Evolutionary conservation across 768 basidiomycete genomes (phyloP).

Genomic region (Russula compacta): DNA sequence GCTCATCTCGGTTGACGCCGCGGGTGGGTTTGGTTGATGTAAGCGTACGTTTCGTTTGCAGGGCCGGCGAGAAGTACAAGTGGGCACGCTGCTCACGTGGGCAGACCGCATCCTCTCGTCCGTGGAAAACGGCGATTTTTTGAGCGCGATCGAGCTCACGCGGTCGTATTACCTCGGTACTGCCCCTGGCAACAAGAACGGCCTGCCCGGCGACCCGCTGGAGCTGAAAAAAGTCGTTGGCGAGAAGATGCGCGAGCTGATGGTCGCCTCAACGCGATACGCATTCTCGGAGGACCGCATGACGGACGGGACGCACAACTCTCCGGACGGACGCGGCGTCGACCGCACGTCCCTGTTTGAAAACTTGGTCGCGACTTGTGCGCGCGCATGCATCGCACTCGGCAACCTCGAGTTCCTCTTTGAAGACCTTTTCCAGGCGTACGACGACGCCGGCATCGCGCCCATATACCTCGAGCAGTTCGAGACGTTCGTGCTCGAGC

Average conservation of each 20-base stretch:
- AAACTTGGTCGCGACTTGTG: constrained; percentile 68
- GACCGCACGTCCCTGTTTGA: constrained; percentile 89
- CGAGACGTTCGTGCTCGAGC: constrained; percentile 72
- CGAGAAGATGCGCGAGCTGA: constrained; percentile 67
- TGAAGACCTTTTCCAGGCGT: constrained; percentile 88
- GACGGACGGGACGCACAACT: constrained; percentile 77
- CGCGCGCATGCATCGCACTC: constrained; percentile 71
- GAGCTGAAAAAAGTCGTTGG: constrained; percentile 59
- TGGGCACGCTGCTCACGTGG: constrained; percentile 88
- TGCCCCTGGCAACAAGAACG: constrained; percentile 79
- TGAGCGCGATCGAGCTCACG: constrained; percentile 81
- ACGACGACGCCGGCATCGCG: constrained; percentile 74
- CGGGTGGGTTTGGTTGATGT: constrained; percentile 4
- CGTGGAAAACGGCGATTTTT: constrained; percentile 80
- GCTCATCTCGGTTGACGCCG: background rate
- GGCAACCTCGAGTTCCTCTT: constrained; percentile 81
- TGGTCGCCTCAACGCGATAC: constrained; percentile 81
- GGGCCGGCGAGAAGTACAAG: constrained; percentile 59
- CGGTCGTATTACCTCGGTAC: constrained; percentile 72
- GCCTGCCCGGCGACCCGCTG: constrained; percentile 61
- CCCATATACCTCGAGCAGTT: constrained; percentile 76
- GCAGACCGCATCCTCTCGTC: constrained; percentile 82
- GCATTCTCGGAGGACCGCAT: constrained; percentile 94
- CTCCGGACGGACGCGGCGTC: constrained; percentile 79
- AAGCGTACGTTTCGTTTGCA: constrained; percentile 23